Evolutionary conservation across 306 rosid genomes (phyloP), one percentile per base, ranked within the genome.

Genomic region (Citrullus colocynthis): DNA sequence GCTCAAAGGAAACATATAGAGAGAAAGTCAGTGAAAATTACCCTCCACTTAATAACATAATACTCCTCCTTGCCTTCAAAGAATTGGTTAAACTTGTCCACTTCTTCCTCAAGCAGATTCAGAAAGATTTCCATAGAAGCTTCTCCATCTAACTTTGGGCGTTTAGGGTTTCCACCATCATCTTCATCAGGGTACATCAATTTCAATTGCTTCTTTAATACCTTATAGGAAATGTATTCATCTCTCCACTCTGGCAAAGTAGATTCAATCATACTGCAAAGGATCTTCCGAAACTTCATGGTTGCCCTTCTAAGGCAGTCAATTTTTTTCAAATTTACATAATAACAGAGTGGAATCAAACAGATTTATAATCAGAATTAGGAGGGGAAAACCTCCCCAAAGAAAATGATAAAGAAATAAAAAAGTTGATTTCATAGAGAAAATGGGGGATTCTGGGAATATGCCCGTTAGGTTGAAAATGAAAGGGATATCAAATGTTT

Each of bases 231-330:
- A 65, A 94, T 65, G 77, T 90, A 91, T 82, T 86, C 82, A 85
- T 94, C 96, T n/a, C 84, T 88, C 97, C 98, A 94, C 37, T 89
- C 94, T 1, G 98, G 96, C 30, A 89, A 66, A 48, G 97, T 91
- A 69, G 87, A 91, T 66, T 88, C 97, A 60, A 94, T 88, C 81
- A 85, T 88, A 45, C 74, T 90, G 49, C 90, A 84, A 11, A 94
- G 89, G 73, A 86, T 91, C 85, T 89, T 91, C 91, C 89, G 86
- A 82, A 93, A 93, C 86, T 93, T 93, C 98, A 93, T 93, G 36
- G 36, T 32, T 32, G 4, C 36, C 6, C 18, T 32, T 6, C 24
- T 34, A 78, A 75, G n/a, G 6, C 51, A 65, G 7, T 39, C 30
- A 12, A 42, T 58, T 2, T 0, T 11, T 2, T 48, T n/a, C 15